These are phyloP conservation scores for Gossypium laxum DNA, from an alignment of 441 rosid genomes.

Conservation along the genomic window DNA sequence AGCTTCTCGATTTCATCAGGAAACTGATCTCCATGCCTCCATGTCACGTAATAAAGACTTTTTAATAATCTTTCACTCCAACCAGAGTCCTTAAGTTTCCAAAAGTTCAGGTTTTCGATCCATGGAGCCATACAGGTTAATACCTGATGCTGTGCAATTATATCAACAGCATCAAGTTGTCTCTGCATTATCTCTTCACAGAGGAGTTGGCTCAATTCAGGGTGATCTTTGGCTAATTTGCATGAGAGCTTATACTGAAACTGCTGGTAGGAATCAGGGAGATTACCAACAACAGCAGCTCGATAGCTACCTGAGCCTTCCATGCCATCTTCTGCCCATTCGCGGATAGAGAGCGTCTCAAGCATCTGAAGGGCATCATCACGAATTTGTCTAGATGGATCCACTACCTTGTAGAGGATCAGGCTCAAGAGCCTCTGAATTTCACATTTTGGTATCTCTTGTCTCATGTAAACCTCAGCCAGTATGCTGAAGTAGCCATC, in stretches of 20 bases:
- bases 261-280: conserved; percentile 97
- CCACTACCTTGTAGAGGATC: conserved; percentile 96
- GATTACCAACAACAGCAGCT: conserved; percentile 98
- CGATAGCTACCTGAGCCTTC: conserved; percentile 87
- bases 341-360: conserved; percentile 92
- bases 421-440: conserved; percentile 91
- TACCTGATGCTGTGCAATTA: conserved; percentile 98
- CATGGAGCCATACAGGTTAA: conserved; percentile 99
- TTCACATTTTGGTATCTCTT: conserved; percentile 95
- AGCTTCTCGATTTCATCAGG: conserved; percentile 99
- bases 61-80: conserved; percentile 94
- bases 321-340: conserved; percentile 90
- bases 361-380: conserved; percentile 99
- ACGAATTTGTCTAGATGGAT: conserved; percentile 93
- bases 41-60: conserved; percentile 89
- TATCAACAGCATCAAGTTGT: conserved; percentile 98
- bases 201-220: conserved; percentile 88
- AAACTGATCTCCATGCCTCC: conserved; percentile 98
- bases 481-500: too few species aligned
- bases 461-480: conserved; percentile 99
- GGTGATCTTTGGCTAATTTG: conserved; percentile 96
- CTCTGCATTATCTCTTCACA: conserved; percentile 99
- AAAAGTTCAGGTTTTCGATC: conserved; percentile 96
- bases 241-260: conserved; percentile 95
- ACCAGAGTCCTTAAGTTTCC: conserved; percentile 98